phyloP scores from a whole-genome alignment of 148 eudicot genomes.

The Rhododendron molle region DNA sequence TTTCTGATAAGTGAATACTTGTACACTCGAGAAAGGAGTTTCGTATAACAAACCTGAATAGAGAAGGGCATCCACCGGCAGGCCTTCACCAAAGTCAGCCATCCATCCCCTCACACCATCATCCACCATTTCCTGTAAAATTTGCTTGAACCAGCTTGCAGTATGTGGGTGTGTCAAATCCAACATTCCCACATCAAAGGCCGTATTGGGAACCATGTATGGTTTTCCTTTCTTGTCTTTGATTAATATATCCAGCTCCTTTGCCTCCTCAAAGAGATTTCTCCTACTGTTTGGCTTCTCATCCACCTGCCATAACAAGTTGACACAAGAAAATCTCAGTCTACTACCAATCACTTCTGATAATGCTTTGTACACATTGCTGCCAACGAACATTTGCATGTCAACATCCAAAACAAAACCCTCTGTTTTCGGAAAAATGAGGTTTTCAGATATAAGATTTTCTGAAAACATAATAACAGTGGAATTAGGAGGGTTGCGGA shows the following conservation, averaged over 20 bases:
- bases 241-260: slow-evolving; percentile 72
- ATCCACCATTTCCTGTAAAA: slow-evolving; percentile 78
- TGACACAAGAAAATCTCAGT: background rate
- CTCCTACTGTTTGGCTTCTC: slow-evolving; percentile 61
- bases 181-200: slow-evolving; percentile 98
- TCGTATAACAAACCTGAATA: slow-evolving; percentile 60
- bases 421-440: background rate
- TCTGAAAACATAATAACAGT: too few species aligned
- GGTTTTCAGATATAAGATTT: background rate
- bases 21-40: background rate
- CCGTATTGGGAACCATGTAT: slow-evolving; percentile 98
- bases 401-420: background rate
- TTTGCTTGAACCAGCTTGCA: slow-evolving; percentile 75
- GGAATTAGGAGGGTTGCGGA: background rate
- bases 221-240: slow-evolving; percentile 69
- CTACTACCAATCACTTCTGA: background rate
- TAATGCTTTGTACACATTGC: background rate
- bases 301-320: slow-evolving; percentile 49
- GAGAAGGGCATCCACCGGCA: slow-evolving; percentile 84
- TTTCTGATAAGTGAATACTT: background rate
- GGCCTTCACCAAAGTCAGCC: slow-evolving; percentile 99
- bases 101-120: slow-evolving; percentile 98
- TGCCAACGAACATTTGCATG: background rate
- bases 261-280: slow-evolving; percentile 83
- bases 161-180: slow-evolving; percentile 88